A percentile compares a stretch with the other conserved stretches of the same genome.
These are phyloP conservation scores for Yarrowia deformans DNA, from an alignment of 805 yeast genomes.

Conservation along the genomic window DNA sequence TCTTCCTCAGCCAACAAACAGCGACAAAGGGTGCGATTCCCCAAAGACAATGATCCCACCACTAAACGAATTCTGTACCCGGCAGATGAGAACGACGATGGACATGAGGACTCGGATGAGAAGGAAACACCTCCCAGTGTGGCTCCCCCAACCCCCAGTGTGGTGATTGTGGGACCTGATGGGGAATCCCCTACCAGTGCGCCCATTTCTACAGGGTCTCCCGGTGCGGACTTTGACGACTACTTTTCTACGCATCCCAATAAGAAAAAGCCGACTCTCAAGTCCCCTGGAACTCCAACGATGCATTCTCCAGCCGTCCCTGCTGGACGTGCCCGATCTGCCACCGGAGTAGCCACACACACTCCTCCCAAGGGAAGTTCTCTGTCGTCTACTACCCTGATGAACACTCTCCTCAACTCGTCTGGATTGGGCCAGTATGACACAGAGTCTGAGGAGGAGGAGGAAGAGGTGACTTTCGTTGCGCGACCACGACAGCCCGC, in stretches of 20 bases:
- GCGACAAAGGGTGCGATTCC: conserved; percentile 45
- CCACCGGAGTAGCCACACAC: conserved; percentile 5
- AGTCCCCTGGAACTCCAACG: conserved; percentile 16
- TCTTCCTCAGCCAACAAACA: conserved; percentile 18
- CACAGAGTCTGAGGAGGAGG: conserved; percentile 28
- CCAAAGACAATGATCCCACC: conserved; percentile 46
- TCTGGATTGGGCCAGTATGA: conserved; percentile 19
- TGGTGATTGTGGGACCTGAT: conserved; percentile 14
- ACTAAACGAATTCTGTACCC: conserved; percentile 45
- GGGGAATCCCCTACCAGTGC: not conserved
- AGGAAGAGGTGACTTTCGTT: conserved; percentile 6
- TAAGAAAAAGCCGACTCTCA: conserved; percentile 26
- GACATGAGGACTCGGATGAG: conserved; percentile 33
- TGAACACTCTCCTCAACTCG: conserved; percentile 38
- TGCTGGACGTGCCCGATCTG: conserved; percentile 1
- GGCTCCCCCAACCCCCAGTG: conserved; percentile 1
- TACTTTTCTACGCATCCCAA: conserved; percentile 16
- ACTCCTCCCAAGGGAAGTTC: conserved; percentile 21
- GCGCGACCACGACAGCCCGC: conserved; percentile 9
- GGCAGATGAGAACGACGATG: conserved; percentile 41
- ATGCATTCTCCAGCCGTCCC: not conserved
- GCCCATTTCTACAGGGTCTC: not conserved
- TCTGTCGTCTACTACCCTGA: conserved; percentile 35
- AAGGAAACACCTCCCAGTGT: not conserved
- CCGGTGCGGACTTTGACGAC: conserved; percentile 1